Evolutionary conservation across 192 early-diverging fungal species (phyloP).

Genomic region (Nowakowskiella sp.): DNA sequence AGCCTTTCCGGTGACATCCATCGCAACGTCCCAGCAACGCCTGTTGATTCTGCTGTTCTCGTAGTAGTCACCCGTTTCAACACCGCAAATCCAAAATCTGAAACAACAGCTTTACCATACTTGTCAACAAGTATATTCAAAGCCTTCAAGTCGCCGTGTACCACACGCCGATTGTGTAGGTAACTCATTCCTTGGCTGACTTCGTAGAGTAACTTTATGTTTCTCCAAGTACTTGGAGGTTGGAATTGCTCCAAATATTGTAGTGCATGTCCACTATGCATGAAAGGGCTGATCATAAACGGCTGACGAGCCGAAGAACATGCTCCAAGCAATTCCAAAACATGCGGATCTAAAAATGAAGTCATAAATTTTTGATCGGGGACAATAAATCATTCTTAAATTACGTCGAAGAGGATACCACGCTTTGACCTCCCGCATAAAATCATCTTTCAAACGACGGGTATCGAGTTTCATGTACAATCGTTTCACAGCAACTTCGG

Average conservation of each 20-base stretch:
- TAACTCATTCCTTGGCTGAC: slow-evolving; percentile 26
- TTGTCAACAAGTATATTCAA: slow-evolving; percentile 28
- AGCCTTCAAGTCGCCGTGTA: slow-evolving; percentile 28
- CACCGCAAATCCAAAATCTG: slow-evolving; percentile 25
- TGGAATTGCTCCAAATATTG: slow-evolving; percentile 18
- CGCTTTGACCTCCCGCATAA: slow-evolving; percentile 17
- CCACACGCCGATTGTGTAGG: slow-evolving; percentile 21
- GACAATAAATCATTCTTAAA: neutral
- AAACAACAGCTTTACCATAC: slow-evolving; percentile 12
- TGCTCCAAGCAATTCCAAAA: slow-evolving; percentile 32
- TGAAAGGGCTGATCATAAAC: slow-evolving; percentile 34
- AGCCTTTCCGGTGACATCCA: slow-evolving; percentile 14
- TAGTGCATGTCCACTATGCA: slow-evolving; percentile 17
- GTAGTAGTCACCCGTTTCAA: slow-evolving; percentile 18
- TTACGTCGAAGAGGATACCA: slow-evolving; percentile 29
- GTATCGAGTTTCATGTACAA: slow-evolving; percentile 23
- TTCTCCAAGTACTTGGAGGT: neutral
- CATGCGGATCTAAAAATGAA: too few species aligned
- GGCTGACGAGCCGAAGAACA: slow-evolving; percentile 26
- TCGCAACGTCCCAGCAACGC: slow-evolving; percentile 15
- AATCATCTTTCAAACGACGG: slow-evolving; percentile 9
- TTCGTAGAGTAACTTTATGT: slow-evolving; percentile 25
- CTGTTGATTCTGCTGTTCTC: slow-evolving; percentile 2
- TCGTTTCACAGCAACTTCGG: slow-evolving; percentile 24
- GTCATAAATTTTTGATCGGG: neutral